These are phyloP conservation scores for Trametes pubescens DNA, from an alignment of 1,284 basidiomycete genomes.

Conservation along the genomic window DNA sequence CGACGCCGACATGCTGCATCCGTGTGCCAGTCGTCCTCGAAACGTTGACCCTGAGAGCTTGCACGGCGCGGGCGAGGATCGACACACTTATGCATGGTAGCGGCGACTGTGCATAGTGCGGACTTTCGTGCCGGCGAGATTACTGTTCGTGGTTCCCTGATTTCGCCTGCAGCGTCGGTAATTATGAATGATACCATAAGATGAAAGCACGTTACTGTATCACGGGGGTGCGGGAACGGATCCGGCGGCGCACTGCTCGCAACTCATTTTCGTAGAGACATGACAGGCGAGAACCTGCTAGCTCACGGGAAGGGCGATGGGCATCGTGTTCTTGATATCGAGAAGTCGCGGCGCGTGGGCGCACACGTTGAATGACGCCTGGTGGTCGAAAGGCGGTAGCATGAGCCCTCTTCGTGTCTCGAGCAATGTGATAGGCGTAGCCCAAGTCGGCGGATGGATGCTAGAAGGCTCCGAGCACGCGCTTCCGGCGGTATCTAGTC, in stretches of 20 bases:
- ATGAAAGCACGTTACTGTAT: neutral
- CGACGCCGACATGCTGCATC: neutral
- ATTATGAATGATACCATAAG: neutral
- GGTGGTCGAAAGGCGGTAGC: neutral
- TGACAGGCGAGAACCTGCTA: neutral
- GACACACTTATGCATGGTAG: neutral
- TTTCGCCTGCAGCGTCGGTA: too few relatives aligned
- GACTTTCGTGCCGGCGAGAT: neutral
- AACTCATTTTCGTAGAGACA: neutral
- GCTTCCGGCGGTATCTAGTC: too few relatives aligned
- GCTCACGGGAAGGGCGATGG: neutral
- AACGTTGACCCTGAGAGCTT: neutral
- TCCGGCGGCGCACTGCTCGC: neutral
- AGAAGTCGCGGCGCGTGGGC: neutral
- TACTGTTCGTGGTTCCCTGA: neutral
- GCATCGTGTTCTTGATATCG: neutral
- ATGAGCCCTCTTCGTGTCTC: neutral
- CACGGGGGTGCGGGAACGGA: neutral
- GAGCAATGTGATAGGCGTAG: neutral
- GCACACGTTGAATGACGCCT: neutral
- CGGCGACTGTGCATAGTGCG: neutral
- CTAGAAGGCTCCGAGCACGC: neutral
- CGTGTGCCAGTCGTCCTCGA: neutral
- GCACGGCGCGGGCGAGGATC: neutral
- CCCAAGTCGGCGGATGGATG: neutral